Percentiles rank a stretch among this genome's conserved stretches.
Conservation (phyloP, 768 basidiomycete genomes). For the Lenzites betulinus region DNA sequence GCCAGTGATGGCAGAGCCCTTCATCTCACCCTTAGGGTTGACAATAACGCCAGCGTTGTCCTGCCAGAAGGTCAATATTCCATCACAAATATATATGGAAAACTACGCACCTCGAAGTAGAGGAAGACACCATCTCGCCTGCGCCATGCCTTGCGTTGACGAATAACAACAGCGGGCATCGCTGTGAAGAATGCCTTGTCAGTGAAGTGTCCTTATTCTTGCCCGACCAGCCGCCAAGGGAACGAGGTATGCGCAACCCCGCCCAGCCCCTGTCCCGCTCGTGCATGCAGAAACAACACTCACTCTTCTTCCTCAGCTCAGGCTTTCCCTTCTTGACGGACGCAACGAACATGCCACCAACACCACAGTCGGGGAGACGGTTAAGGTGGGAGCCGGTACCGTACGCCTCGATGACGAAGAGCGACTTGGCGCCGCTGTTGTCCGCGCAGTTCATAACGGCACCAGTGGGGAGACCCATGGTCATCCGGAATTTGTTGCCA, state of each 20-base stretch:
- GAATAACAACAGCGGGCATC: slow-evolving; percentile 95
- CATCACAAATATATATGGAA: not conserved
- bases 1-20: slow-evolving; percentile 95
- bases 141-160: slow-evolving; percentile 98
- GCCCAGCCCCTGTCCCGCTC: too few species aligned
- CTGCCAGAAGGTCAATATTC: slow-evolving; percentile 34
- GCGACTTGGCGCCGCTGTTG: slow-evolving; percentile 98
- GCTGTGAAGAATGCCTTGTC: slow-evolving; percentile 49
- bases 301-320: slow-evolving; percentile 99
- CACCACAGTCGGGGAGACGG: slow-evolving; percentile 94
- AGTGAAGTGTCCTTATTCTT: not conserved
- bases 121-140: slow-evolving; percentile 98
- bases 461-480: slow-evolving; percentile 90
- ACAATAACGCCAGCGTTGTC: slow-evolving; percentile 98
- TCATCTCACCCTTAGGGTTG: slow-evolving; percentile 99
- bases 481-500: slow-evolving; percentile 97
- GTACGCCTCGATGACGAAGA: slow-evolving; percentile 93
- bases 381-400: slow-evolving; percentile 96
- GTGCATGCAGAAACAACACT: too few species aligned
- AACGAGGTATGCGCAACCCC: not conserved
- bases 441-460: slow-evolving; percentile 98
- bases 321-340: slow-evolving; percentile 99
- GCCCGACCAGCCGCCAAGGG: not conserved
- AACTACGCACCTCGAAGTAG: slow-evolving; percentile 80
- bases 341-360: slow-evolving; percentile 94